These are phyloP conservation scores for Amesomyces nigricolor DNA, from an alignment of 2,329 filamentous ascomycete genomes.

Conservation along the genomic window DNA sequence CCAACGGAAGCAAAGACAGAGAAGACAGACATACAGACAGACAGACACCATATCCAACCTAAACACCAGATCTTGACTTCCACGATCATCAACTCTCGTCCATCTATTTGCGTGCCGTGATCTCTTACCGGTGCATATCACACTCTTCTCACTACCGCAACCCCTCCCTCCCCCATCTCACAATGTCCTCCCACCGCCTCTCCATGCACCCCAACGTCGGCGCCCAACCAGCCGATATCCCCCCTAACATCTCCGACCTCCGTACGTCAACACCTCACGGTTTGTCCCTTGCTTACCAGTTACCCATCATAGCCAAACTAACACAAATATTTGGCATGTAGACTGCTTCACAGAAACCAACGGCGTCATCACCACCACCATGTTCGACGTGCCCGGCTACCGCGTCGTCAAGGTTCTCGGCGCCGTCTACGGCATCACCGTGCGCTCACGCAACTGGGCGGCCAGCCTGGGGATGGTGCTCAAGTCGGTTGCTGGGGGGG, in stretches of 20 bases:
- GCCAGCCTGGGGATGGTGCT: slow-evolving; percentile 51
- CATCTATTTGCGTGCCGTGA: too few species aligned
- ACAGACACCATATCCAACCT: too few species aligned
- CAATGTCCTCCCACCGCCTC: slow-evolving; percentile 19
- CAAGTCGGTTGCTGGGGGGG: slow-evolving; percentile 53
- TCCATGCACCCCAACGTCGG: slow-evolving; percentile 12
- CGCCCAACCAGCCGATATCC: slow-evolving; percentile 18
- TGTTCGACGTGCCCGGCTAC: slow-evolving; percentile 59
- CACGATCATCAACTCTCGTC: not conserved
- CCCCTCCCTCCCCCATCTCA: not conserved
- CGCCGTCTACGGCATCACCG: slow-evolving; percentile 41
- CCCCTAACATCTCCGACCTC: slow-evolving; percentile 35
- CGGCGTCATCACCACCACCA: slow-evolving; percentile 56
- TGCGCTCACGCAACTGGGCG: slow-evolving; percentile 50
- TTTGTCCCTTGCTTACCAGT: too few species aligned
- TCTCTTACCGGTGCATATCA: too few species aligned
- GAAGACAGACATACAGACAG: too few species aligned
- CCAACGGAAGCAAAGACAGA: too few species aligned
- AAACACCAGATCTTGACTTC: not conserved
- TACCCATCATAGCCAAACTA: not conserved
- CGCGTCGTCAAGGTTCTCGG: slow-evolving; percentile 52
- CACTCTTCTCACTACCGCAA: not conserved
- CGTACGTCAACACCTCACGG: slow-evolving; percentile 30
- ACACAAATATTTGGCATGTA: not conserved
- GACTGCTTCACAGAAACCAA: slow-evolving; percentile 52